A percentile compares a stretch with the other conserved stretches of the same genome.
These are phyloP conservation scores for Diplocarpon mali DNA, from an alignment of 2,329 filamentous ascomycete genomes.

Conservation along the genomic window DNA sequence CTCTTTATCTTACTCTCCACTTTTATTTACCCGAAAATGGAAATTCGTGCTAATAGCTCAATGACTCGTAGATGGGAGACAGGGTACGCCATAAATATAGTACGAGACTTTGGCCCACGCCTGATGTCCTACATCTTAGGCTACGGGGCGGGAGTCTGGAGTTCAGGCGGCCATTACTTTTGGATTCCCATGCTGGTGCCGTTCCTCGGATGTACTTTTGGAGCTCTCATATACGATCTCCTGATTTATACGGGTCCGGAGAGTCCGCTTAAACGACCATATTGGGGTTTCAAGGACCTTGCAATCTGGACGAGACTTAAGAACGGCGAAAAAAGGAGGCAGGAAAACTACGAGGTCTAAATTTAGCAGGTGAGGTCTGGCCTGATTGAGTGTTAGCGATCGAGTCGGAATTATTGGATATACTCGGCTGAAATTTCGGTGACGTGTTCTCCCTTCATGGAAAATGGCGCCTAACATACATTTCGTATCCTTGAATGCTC, in stretches of 20 bases:
- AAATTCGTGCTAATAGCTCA: not conserved
- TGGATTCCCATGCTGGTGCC: slow-evolving; percentile 67
- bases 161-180: slow-evolving; percentile 58
- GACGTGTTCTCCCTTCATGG: too few relatives aligned
- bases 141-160: slow-evolving; percentile 57
- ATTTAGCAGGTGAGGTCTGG: too few relatives aligned
- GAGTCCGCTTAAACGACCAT: slow-evolving; percentile 59
- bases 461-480: too few relatives aligned
- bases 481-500: too few relatives aligned
- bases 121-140: slow-evolving; percentile 56
- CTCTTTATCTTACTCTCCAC: too few relatives aligned
- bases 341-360: slow-evolving; percentile 14
- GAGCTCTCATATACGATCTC: slow-evolving; percentile 55
- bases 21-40: not conserved
- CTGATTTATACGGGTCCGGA: slow-evolving; percentile 56
- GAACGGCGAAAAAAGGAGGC: slow-evolving; percentile 7
- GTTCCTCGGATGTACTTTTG: slow-evolving; percentile 52
- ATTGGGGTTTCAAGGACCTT: slow-evolving; percentile 48
- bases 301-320: slow-evolving; percentile 10
- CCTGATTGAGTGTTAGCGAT: too few relatives aligned
- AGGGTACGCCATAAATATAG: slow-evolving; percentile 64
- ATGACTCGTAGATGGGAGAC: slow-evolving; percentile 46
- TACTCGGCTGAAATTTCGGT: too few relatives aligned
- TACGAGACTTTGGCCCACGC: slow-evolving; percentile 60
- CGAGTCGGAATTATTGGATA: too few relatives aligned